Base-by-base conservation (phyloP, 345 rosid species). In the Jatropha curcas region DNA sequence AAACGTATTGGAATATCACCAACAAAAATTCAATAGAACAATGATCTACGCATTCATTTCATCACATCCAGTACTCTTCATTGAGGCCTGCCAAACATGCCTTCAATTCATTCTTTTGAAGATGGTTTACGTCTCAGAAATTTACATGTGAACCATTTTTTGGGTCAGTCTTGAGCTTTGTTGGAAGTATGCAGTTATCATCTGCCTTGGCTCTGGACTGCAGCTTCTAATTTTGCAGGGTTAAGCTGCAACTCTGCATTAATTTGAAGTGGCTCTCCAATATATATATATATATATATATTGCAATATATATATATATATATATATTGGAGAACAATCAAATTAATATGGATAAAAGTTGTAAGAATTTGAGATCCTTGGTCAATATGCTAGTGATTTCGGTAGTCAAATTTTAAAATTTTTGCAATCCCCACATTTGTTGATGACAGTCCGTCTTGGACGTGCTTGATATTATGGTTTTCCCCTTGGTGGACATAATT, bases 111-210 rank as follows among this genome's bases (percentile, higher is more conserved):
- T 65, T 27, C 66, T 28, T 43, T 65, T 10, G 6, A 16, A 31
- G 24, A 45, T 16, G 17, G 31, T 46, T 43, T 27, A 17, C 16
- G 10, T 14, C 22, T 19, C 1, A 2, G 19, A 52, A 2, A 3
- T 68, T 14, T 34, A 35, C 46, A 22, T 24, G 48, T 68, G 60
- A 48, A 50, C 58, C 6, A 22, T 24, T 14, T 68, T 27, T 34
- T 13, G 22, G 22, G 60, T 34, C 60, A 33, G 46, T 53, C 30
- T 31, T 22, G 24, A 37, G 1, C 22, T 22, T 13, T 33, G 28
- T n/a, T 37, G 53, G 16, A 55, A 68, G 72, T 68, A 17, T 17
- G 3, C 30, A 7, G 3, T 68, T 68, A 37, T 24, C 62, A 68
- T 55, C 39, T 24, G 62, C 60, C 20, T 14, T 13, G n/a, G 25